Base-by-base conservation (phyloP, 768 basidiomycete genomes). In the Rhodotorula toruloides region DNA sequence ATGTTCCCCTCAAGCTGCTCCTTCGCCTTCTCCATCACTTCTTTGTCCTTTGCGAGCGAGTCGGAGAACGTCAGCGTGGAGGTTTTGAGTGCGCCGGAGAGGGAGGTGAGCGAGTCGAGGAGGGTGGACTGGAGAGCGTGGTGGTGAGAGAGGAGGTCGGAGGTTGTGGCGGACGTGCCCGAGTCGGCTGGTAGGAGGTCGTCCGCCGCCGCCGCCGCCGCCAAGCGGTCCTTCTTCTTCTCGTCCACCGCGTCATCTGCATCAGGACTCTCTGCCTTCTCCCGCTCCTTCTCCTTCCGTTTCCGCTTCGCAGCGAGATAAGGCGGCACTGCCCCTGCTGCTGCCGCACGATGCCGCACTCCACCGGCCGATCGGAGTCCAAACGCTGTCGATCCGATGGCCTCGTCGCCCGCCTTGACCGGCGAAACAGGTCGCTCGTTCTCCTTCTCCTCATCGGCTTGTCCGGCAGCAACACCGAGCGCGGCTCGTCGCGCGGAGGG, bases 11-110 rank as follows among this genome's bases (percentile, higher is more conserved):
- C 89, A 22, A 98, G 74, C 77, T 89, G 88, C 72, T 82, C 81
- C 68, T 86, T 82, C 19, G 89, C 84, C 16, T 81, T 80, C 37
- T 84, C 83, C 4, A 96, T 76, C 13, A 91, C 82, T 0, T 81
- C 80, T 72, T 87, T 84, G 77, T 97, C 93, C 61, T 86, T 86
- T 47, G 80, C 85, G 2, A 98, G 79, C 17, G 85, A 80, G 8
- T 81, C 81, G 9, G 87, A 83, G 75, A 97, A 93, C 72, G 90
- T 85, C 0, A 86, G 76, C 0, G 91, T 86, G 71, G 94, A 94
- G 31, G 84, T 81, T 73, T 88, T 89, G 55, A 98, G 84, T 75
- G 91, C 90, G 16, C 85, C 80, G 1, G 91, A 90, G 93, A 98
- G 97, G 61, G 84, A 77, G 1, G 85, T 86, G 32, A 93, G 83